Evolutionary conservation across 2,329 filamentous ascomycete species (phyloP).

Genomic region (Macroventuria anomochaeta): DNA sequence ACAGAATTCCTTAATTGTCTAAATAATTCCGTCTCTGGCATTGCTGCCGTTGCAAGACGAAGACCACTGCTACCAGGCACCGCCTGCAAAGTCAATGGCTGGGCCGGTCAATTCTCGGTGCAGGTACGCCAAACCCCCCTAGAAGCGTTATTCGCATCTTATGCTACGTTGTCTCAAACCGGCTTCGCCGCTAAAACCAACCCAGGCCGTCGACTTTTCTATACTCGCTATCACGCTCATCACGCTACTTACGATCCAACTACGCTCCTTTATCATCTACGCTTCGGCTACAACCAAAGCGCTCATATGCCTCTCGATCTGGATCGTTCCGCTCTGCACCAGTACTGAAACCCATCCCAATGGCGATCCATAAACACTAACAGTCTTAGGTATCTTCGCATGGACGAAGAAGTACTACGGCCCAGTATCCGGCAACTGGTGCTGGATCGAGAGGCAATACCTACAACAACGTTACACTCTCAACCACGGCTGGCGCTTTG

Average conservation of each 20-base stretch:
- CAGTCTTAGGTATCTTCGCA: conserved; percentile 7
- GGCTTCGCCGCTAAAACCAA: neutral
- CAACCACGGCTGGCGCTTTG: conserved; percentile 56
- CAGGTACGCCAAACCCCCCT: conserved; percentile 40
- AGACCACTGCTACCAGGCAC: conserved; percentile 35
- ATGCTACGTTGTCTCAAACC: neutral
- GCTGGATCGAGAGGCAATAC: conserved; percentile 53
- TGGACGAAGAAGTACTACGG: conserved; percentile 23
- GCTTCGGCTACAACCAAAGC: conserved; percentile 37
- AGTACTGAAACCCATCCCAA: conserved; percentile 31
- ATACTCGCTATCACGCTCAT: conserved; percentile 56
- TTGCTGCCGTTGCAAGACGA: conserved; percentile 40
- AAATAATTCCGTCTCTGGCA: conserved; percentile 54
- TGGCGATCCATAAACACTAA: too few species aligned
- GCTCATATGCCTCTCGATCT: conserved; percentile 49
- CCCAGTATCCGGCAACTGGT: conserved; percentile 57
- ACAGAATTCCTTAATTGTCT: conserved; percentile 46
- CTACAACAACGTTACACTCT: conserved; percentile 54
- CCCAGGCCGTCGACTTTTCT: conserved; percentile 45
- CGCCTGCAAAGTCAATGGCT: conserved; percentile 54
- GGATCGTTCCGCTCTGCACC: conserved; percentile 52
- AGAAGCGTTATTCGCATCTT: neutral
- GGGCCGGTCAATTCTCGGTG: conserved; percentile 55
- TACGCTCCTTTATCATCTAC: conserved; percentile 45
- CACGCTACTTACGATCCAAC: conserved; percentile 51